Base-by-base conservation (phyloP, 1,139 yeast genomes). In the Suhomyces wounanorum region DNA sequence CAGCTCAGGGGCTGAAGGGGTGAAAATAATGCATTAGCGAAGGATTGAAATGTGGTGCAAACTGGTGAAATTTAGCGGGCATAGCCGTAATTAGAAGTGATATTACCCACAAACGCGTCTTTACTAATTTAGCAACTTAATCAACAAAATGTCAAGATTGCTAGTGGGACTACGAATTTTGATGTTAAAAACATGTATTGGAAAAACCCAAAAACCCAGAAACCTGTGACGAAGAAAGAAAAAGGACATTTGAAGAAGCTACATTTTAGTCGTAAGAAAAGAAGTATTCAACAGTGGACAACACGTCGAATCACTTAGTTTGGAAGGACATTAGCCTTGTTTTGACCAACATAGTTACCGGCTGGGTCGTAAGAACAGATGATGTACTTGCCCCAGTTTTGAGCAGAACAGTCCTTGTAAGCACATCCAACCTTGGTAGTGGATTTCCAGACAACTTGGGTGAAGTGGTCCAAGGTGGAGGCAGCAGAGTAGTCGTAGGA, bases 311-410 rank as follows among this genome's bases (percentile, higher is more conserved):
- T 40, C 11, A 30, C 18, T 49, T 54, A 55, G 47, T 50, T 53
- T 42, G 75, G 72, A 50, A 74, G 62, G 28, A 86, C 90, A 56
- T 87, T 85, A 42, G 70, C 67, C 40, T 60, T 60, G 57, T 75
- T 80, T 52, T 75, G 59, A 21, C 88, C 83, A 26, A 72, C 63
- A 39, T 73, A 64, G 62, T 82, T 82, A 23, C 85, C 86, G 8
- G 83, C 76, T 11, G 81, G 75, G 59, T 70, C 70, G 61, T 82
- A 82, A 43, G 78, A 77, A 59, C 87, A 82, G 44, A 81, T 75
- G 26, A 80, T 70, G 61, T 81, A 81, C 55, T 71, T 70, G n/a
- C 82, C 81, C 72, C 75, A 77, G 62, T 67, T 67, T 53, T 72
- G 64, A 11, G 67, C 62, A 26, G 78, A 74, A 63, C 81, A 75